These are phyloP conservation scores for Uncinocarpus reesii DNA, from an alignment of 2,329 filamentous ascomycete genomes.

Conservation along the genomic window DNA sequence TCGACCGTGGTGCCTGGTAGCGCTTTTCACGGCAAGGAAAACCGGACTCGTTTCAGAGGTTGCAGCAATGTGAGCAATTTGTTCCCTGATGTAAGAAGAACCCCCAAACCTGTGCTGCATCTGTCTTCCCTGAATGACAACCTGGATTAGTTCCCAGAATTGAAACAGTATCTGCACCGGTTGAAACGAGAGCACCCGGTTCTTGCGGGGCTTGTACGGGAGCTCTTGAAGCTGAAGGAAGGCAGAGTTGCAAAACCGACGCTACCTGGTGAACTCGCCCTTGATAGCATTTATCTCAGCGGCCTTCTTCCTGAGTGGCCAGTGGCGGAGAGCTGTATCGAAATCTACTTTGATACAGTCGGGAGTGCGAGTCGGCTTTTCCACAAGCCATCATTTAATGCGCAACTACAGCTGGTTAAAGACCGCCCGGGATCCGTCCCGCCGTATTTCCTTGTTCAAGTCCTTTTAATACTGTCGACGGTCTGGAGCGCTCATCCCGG, in stretches of 20 bases:
- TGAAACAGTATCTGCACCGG: constrained; percentile 31
- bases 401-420: constrained; percentile 31
- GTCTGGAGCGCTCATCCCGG: constrained; percentile 25
- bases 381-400: constrained; percentile 33
- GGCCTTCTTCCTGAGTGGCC: constrained; percentile 28
- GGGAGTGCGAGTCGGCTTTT: constrained; percentile 34
- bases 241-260: constrained; percentile 19
- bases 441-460: constrained; percentile 27
- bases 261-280: constrained; percentile 23
- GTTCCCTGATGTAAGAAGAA: constrained; percentile 28
- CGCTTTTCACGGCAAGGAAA: constrained; percentile 32
- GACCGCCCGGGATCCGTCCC: constrained; percentile 23
- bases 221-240: constrained; percentile 26
- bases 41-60: constrained; percentile 34
- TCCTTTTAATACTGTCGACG: constrained; percentile 31
- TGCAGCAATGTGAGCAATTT: constrained; percentile 33
- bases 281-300: constrained; percentile 25
- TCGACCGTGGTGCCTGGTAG: constrained; percentile 26
- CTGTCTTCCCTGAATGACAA: neutral
- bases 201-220: constrained; percentile 26
- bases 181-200: constrained; percentile 30
- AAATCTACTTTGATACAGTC: constrained; percentile 32
- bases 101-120: neutral
- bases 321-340: constrained; percentile 30
- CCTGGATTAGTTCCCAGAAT: constrained; percentile 29